Percentiles rank a stretch among this genome's conserved stretches.
phyloP scores from a whole-genome alignment of 2,329 filamentous ascomycete species.

The Plenodomus lindquistii region DNA sequence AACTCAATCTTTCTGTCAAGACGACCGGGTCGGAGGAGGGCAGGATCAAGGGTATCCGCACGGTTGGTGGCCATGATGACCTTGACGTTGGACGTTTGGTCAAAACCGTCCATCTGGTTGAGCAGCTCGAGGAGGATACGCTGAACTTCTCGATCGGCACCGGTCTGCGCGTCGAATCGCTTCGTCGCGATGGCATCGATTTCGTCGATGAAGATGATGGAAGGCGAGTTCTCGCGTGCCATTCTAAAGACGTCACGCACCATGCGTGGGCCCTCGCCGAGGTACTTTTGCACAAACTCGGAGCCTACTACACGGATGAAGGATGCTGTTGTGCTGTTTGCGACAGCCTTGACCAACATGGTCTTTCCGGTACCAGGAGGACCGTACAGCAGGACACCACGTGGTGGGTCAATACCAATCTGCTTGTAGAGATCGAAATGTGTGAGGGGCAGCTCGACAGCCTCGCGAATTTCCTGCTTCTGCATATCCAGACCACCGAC shows the following conservation, averaged over 20 bases:
- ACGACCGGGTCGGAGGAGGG: conserved; percentile 89
- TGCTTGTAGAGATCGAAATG: conserved; percentile 99
- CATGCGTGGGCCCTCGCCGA: conserved; percentile 97
- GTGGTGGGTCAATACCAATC: conserved; percentile 97
- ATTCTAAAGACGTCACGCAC: conserved; percentile 98
- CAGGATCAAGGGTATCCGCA: conserved; percentile 94
- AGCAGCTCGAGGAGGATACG: conserved; percentile 96
- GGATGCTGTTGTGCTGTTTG: conserved; percentile 95
- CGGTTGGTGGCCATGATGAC: conserved; percentile 99
- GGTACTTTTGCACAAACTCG: conserved; percentile 98
- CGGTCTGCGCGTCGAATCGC: conserved; percentile 97
- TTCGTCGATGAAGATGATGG: conserved; percentile 99
- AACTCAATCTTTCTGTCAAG: conserved; percentile 99
- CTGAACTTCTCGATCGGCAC: conserved; percentile 96
- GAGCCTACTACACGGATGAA: conserved; percentile 98
- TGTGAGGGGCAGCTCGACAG: conserved; percentile 92
- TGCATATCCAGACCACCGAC: conserved; percentile 99
- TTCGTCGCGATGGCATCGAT: conserved; percentile 99
- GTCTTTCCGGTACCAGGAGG: conserved; percentile 96
- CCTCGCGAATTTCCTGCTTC: conserved; percentile 98
- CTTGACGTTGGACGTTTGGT: conserved; percentile 98
- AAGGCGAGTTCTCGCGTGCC: conserved; percentile 96
- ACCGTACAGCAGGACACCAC: conserved; percentile 93
- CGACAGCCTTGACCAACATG: conserved; percentile 97
- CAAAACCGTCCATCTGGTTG: conserved; percentile 99